Conservation (phyloP, 2,329 filamentous ascomycete species). For the Acrocalymma vagum region DNA sequence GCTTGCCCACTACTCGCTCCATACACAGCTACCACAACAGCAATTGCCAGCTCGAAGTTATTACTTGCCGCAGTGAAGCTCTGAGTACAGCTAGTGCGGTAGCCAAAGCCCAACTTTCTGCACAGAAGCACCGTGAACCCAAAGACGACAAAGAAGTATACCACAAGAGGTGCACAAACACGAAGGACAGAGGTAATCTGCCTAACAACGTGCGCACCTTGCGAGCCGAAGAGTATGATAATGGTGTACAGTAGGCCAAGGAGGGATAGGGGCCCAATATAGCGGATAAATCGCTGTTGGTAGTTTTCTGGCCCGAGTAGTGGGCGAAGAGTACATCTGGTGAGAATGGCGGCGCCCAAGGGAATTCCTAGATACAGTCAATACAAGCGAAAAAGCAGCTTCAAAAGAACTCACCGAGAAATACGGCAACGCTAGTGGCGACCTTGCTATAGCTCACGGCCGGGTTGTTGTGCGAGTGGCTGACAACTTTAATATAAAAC, state of each 20-base stretch:
- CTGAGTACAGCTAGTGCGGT: conserved; percentile 75
- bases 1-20: conserved; percentile 82
- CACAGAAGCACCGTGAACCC: conserved; percentile 70
- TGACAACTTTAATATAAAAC: conserved; percentile 72
- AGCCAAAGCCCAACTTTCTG: conserved; percentile 75
- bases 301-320: conserved; percentile 69
- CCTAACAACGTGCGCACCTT: conserved; percentile 81
- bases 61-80: conserved; percentile 92
- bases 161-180: conserved; percentile 80
- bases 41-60: conserved; percentile 92
- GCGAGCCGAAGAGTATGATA: conserved; percentile 82
- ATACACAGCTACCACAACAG: conserved; percentile 83
- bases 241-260: conserved; percentile 89
- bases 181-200: conserved; percentile 85
- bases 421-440: conserved; percentile 82
- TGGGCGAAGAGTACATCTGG: conserved; percentile 68
- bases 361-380: too few relatives aligned
- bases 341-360: conserved; percentile 79
- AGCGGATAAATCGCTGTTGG: conserved; percentile 73
- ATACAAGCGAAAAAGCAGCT: too few relatives aligned
- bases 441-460: conserved; percentile 72
- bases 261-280: conserved; percentile 76
- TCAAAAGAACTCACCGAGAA: too few relatives aligned
- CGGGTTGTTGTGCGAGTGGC: conserved; percentile 53
- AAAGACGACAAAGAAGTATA: conserved; percentile 84